Conservation (phyloP, 768 basidiomycete genomes). For the Galerina sulciceps region DNA sequence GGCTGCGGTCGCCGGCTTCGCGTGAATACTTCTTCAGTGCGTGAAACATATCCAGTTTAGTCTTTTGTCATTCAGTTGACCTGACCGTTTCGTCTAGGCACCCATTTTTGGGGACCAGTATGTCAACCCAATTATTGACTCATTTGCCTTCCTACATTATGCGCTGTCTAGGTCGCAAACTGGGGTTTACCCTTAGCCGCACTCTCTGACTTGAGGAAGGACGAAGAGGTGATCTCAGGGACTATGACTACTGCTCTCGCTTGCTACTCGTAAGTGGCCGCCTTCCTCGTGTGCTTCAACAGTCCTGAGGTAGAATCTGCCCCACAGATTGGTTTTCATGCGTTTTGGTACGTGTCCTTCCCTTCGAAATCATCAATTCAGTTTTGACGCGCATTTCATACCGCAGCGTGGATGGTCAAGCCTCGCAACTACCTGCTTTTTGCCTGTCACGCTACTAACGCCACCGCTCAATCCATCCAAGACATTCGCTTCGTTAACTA, state of each 20-base stretch:
- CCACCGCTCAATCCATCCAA: constrained; percentile 83
- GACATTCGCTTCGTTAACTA: constrained; percentile 87
- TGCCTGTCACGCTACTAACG: constrained; percentile 93
- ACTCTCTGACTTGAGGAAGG: constrained; percentile 85
- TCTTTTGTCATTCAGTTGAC: constrained; percentile 1
- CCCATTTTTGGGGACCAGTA: constrained; percentile 98
- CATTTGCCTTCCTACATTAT: constrained; percentile 16
- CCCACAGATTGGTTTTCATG: constrained; percentile 81
- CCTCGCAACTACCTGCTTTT: constrained; percentile 96
- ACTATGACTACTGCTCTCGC: constrained; percentile 93
- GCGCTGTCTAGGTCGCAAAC: constrained; percentile 81
- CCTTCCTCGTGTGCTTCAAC: constrained; percentile 5
- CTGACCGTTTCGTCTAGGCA: constrained; percentile 58
- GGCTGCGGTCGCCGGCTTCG: constrained; percentile 91
- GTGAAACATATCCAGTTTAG: constrained; percentile 31
- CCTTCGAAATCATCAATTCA: constrained; percentile 1
- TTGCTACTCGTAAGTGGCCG: constrained; percentile 83
- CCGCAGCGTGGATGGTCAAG: constrained; percentile 88
- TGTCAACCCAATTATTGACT: constrained; percentile 35
- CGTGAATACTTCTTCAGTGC: constrained; percentile 94
- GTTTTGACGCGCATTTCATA: neutral
- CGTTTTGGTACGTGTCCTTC: constrained; percentile 72
- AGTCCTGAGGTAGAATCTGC: constrained; percentile 9
- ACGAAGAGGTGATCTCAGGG: constrained; percentile 97
- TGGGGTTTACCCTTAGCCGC: constrained; percentile 98